phyloP scores from a whole-genome alignment of 805 yeast genomes.

The Zygoascus ofunaensis region DNA sequence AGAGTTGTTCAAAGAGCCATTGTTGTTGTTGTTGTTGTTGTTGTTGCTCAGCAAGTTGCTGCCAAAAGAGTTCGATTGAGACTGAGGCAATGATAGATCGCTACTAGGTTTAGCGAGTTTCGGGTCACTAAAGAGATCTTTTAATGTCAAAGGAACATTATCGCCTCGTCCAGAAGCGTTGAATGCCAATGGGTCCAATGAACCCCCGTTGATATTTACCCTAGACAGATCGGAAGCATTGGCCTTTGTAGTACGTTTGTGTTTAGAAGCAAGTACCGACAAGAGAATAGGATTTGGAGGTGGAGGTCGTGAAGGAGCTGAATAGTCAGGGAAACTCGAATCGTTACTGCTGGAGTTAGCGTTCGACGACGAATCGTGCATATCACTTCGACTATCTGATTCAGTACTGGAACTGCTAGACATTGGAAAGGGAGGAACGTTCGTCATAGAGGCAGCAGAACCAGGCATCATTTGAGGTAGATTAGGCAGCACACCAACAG shows the following conservation, averaged over 20 bases:
- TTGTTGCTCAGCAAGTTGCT: background rate
- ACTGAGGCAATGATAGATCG: no score
- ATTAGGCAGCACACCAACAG: no score
- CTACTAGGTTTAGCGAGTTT: no score
- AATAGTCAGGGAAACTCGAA: constrained; percentile 5
- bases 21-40: background rate
- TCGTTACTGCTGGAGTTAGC: no score
- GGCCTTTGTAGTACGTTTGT: constrained; percentile 2
- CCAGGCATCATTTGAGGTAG: no score
- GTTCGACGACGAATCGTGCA: no score
- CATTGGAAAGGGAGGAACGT: no score
- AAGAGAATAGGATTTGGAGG: constrained; percentile 18
- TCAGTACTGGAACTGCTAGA: background rate
- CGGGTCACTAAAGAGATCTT: background rate
- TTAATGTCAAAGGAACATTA: background rate
- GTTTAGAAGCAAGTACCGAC: constrained; percentile 13
- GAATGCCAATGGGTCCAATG: background rate
- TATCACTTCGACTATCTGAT: background rate
- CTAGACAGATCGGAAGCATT: background rate
- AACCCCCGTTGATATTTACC: constrained; percentile 1
- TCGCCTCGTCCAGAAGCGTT: background rate
- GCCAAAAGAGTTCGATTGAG: no score
- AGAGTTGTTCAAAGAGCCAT: background rate
- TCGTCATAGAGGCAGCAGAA: no score
- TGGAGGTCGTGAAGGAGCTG: constrained; percentile 15